Evolutionary conservation across 2,329 filamentous ascomycete genomes (phyloP), one percentile per base, ranked within the genome.

Genomic region (Aspergillus ochraceus): DNA sequence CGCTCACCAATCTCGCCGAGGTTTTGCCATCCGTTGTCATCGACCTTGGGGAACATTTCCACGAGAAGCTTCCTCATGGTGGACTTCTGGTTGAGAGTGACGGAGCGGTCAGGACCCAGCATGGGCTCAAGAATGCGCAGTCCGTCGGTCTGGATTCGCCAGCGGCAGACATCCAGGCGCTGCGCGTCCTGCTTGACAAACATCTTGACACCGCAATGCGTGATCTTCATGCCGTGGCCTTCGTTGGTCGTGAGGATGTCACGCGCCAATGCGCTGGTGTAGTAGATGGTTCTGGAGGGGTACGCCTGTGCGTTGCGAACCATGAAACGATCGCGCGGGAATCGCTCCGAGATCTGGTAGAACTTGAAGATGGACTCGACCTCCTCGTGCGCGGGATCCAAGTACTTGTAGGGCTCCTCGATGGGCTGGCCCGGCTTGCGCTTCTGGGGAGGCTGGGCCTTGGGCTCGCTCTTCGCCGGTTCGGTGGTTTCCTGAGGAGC

Each of bases 101-200:
- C 85, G 10, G 94, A 85, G 19, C 95, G 86, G 56, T 87, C 81
- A 66, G 90, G 85, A 20, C 91, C 91, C 1, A 98, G 89, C 84
- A 96, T 98, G 26, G 91, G 90, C 72, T 97, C 90, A 39, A 97
- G 83, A 66, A 99, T 92, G 10, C 90, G 88, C 79, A 99, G 87
- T 24, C 95, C 95, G 77, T 99, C 95, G 12, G 89, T 90, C 81
- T 99, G 95, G 68, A 99, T 95, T 51, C 95, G 88, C 95, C 95
- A 99, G 60, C 89, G 86, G 80, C 93, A 97, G 36, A 95, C 90
- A 57, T 93, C 89, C 39, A 89, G 88, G 5, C 88, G 90, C 60
- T 96, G 93, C 0, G 91, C 90, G 71, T 97, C 92, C 76, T 98
- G 94, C 81, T 96, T 97, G 82, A 98, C 95, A 75, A 96, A 99